Conservation (phyloP, 306 rosid genomes). For the Medicago ruthenica region DNA sequence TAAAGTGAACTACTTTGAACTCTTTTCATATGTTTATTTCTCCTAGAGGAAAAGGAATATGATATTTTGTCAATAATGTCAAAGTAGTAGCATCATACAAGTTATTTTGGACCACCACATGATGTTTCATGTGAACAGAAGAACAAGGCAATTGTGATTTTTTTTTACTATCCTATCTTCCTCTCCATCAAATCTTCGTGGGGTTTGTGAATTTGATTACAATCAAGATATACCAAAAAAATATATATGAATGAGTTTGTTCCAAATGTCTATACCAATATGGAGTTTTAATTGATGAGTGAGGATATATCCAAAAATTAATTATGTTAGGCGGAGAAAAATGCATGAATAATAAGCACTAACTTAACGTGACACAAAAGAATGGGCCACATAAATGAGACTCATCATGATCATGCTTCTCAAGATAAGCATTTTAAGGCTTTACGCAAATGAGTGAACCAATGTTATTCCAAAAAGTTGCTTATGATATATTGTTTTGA, state of each 20-base stretch:
- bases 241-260: slow-evolving; percentile 43
- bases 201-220: slow-evolving; percentile 24
- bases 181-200: neutral
- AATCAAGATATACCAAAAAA: slow-evolving; percentile 13
- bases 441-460: slow-evolving; percentile 49
- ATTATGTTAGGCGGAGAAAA: slow-evolving; percentile 35
- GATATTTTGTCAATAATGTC: slow-evolving; percentile 37
- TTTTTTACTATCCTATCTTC: neutral
- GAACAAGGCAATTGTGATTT: slow-evolving; percentile 29
- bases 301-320: neutral
- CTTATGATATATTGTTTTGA: slow-evolving; percentile 42
- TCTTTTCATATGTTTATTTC: slow-evolving; percentile 12
- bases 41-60: neutral
- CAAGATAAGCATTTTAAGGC: slow-evolving; percentile 52
- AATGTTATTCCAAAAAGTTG: slow-evolving; percentile 31
- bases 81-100: neutral
- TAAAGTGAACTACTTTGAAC: slow-evolving; percentile 23
- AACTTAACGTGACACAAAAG: slow-evolving; percentile 36
- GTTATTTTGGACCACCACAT: slow-evolving; percentile 35
- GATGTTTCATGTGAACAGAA: slow-evolving; percentile 7
- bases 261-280: slow-evolving; percentile 48
- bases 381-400: slow-evolving; percentile 44
- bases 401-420: slow-evolving; percentile 19
- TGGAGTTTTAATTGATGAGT: slow-evolving; percentile 19
- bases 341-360: slow-evolving; percentile 40